phyloP scores from a whole-genome alignment of 208 protist species.

The Angomonas desouzai region DNA sequence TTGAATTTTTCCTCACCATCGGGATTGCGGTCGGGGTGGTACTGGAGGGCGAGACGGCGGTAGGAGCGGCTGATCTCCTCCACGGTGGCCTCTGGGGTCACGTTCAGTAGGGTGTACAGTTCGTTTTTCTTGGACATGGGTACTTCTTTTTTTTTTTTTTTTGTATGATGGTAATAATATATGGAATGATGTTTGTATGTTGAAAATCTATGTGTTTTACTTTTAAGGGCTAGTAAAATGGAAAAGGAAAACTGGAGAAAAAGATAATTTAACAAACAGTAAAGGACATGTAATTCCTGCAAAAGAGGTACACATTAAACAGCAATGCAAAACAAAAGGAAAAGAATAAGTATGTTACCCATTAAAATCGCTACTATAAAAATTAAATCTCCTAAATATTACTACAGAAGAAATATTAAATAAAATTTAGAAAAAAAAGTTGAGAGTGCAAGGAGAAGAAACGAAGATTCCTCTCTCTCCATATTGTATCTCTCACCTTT shows the following conservation, averaged over 20 bases:
- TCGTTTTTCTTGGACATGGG: slow-evolving; percentile 12
- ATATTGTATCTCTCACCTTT: neutral
- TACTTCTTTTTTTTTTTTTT: slow-evolving; percentile 14
- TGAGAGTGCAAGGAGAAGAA: too few species aligned
- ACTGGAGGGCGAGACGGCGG: slow-evolving; percentile 65
- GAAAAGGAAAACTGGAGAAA: too few species aligned
- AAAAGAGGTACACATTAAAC: neutral
- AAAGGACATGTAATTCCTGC: neutral
- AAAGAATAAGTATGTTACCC: slow-evolving; percentile 11
- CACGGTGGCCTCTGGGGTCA: slow-evolving; percentile 31
- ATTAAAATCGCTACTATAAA: neutral
- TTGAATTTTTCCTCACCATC: slow-evolving; percentile 84
- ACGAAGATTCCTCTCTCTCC: neutral
- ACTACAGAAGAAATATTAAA: neutral
- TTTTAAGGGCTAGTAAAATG: too few species aligned
- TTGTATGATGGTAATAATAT: too few species aligned
- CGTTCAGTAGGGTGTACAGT: slow-evolving; percentile 61
- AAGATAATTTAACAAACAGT: neutral
- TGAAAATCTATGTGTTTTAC: too few species aligned
- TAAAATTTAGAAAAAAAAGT: too few species aligned
- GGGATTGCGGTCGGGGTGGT: slow-evolving; percentile 88
- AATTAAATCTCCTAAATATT: neutral
- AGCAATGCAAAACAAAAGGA: slow-evolving; percentile 4
- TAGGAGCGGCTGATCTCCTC: slow-evolving; percentile 70
- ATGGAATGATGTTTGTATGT: too few species aligned